These are phyloP conservation scores for Plectosphaerella plurivora DNA, from an alignment of 2,329 filamentous ascomycete species.

Conservation along the genomic window DNA sequence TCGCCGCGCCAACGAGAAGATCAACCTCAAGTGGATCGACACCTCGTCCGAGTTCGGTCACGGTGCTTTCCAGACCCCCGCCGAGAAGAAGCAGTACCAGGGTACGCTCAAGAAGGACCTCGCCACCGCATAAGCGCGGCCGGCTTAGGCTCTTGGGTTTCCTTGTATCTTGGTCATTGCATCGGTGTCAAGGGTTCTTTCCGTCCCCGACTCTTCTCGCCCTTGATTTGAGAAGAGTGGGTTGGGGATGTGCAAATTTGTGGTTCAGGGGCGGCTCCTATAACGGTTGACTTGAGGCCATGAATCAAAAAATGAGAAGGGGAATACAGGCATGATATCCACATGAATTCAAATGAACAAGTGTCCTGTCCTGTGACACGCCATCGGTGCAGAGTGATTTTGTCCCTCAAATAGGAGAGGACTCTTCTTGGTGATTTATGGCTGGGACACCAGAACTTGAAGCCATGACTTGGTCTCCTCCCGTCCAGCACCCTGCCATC, in stretches of 20 bases:
- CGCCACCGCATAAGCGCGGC: conserved; percentile 37
- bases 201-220: background rate
- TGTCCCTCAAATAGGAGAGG: no score
- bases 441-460: no score
- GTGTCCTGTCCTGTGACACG: background rate
- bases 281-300: conserved; percentile 14
- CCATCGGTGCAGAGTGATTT: background rate
- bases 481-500: no score
- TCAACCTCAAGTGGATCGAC: conserved; percentile 99
- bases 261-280: background rate
- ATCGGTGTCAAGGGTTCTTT: conserved; percentile 52
- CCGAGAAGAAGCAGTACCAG: conserved; percentile 97
- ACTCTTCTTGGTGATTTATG: no score
- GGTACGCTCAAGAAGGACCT: conserved; percentile 99
- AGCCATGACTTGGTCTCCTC: no score
- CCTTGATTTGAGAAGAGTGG: conserved; percentile 10
- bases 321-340: conserved; percentile 12
- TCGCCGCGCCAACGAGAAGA: conserved; percentile 95
- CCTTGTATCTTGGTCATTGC: conserved; percentile 43
- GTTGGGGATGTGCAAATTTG: background rate
- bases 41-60: conserved; percentile 99
- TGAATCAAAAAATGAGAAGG: conserved; percentile 13
- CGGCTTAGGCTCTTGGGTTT: conserved; percentile 22
- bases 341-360: conserved; percentile 5
- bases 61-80: conserved; percentile 97